Evolutionary conservation across 176 grass and related monocot species (phyloP).

Genomic region (Microstegium vimineum): DNA sequence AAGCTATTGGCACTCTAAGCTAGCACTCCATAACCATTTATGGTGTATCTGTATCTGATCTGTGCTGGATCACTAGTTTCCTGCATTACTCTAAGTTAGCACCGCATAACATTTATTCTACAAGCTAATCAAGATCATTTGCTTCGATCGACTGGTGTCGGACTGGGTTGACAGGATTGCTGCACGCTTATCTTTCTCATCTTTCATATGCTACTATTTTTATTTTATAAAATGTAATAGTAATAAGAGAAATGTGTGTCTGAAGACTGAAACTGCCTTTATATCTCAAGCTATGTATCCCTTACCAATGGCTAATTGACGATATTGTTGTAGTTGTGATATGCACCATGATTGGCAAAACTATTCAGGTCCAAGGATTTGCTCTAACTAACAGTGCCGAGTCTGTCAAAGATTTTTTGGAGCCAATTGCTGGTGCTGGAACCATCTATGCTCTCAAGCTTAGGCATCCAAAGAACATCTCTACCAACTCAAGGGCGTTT

Average conservation of each 20-base stretch:
- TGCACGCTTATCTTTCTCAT: neutral
- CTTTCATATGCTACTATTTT: neutral
- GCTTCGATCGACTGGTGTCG: too few relatives aligned
- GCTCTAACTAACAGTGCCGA: constrained; percentile 36
- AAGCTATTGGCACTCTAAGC: too few relatives aligned
- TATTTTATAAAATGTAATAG: neutral
- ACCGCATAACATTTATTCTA: too few relatives aligned
- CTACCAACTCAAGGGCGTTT: constrained; percentile 49
- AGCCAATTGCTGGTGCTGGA: constrained; percentile 38
- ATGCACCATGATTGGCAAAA: constrained; percentile 59
- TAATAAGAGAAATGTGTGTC: neutral
- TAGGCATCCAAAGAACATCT: constrained; percentile 45
- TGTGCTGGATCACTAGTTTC: too few relatives aligned
- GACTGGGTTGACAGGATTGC: too few relatives aligned
- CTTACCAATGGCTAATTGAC: neutral
- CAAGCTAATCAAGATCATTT: too few relatives aligned
- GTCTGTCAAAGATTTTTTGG: constrained; percentile 51
- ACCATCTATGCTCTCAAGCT: constrained; percentile 68
- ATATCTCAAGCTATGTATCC: neutral
- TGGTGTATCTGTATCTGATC: too few relatives aligned
- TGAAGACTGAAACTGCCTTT: constrained; percentile 12
- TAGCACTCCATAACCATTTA: too few relatives aligned
- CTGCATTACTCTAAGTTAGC: too few relatives aligned
- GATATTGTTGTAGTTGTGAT: constrained; percentile 19
- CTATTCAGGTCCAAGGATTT: constrained; percentile 53